A percentile compares a stretch with the other conserved stretches of the same genome.
These are phyloP conservation scores for Fusarium ramigenum DNA, from an alignment of 2,329 filamentous ascomycete species.

Conservation along the genomic window DNA sequence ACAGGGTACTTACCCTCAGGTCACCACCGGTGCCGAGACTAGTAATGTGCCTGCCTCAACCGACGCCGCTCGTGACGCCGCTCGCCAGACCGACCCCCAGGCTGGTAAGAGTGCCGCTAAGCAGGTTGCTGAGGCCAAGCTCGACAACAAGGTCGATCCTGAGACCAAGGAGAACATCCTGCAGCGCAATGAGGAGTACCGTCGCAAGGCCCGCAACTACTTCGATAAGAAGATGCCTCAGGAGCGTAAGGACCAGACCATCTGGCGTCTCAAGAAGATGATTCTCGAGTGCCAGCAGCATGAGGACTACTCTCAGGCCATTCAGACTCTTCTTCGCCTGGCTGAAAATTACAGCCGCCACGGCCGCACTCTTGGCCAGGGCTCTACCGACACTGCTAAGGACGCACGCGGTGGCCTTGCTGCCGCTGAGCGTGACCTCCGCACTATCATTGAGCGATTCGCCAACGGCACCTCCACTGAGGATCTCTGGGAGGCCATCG, in stretches of 20 bases:
- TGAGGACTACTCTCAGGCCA: constrained; percentile 90
- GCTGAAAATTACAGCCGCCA: constrained; percentile 88
- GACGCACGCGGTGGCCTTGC: constrained; percentile 75
- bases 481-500: constrained; percentile 85
- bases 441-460: constrained; percentile 91
- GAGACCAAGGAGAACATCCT: constrained; percentile 65
- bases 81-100: constrained; percentile 54
- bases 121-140: constrained; percentile 63
- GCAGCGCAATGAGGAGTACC: constrained; percentile 55
- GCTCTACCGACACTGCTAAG: constrained; percentile 75
- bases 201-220: constrained; percentile 72
- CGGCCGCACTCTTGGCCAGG: constrained; percentile 69
- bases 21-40: constrained; percentile 53
- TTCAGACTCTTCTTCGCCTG: constrained; percentile 84
- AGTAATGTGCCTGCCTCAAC: neutral
- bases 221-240: constrained; percentile 86
- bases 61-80: constrained; percentile 18
- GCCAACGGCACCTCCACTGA: constrained; percentile 93
- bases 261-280: constrained; percentile 97
- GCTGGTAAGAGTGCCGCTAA: constrained; percentile 47
- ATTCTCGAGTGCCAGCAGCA: constrained; percentile 96
- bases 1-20: constrained; percentile 49
- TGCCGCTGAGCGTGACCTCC: constrained; percentile 77
- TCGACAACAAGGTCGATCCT: constrained; percentile 71
- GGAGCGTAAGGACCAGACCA: constrained; percentile 90